Conservation (phyloP, 441 rosid genomes). For the Populus tomentosa region DNA sequence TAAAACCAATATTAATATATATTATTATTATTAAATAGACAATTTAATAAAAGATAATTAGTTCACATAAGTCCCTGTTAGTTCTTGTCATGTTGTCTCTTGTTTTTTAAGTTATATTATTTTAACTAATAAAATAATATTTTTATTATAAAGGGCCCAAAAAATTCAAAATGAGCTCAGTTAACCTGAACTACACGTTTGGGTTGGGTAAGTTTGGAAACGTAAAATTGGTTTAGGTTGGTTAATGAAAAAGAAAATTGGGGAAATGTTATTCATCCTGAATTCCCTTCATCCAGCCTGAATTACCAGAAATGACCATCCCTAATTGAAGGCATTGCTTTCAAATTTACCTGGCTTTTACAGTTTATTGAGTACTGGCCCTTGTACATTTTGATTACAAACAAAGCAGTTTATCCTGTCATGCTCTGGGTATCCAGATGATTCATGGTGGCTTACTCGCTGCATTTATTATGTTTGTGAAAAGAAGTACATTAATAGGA, state of each 20-base stretch:
- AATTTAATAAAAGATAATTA: no score
- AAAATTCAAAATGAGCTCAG: not conserved
- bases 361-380: not conserved
- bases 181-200: not conserved
- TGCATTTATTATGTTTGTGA: not conserved
- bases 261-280: not conserved
- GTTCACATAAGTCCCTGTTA: not conserved
- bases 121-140: no score
- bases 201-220: not conserved
- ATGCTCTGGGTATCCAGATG: not conserved
- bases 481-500: slow-evolving; percentile 11
- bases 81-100: not conserved
- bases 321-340: not conserved
- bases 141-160: not conserved
- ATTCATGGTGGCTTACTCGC: not conserved
- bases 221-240: not conserved
- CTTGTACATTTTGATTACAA: no score
- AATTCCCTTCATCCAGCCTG: not conserved
- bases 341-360: not conserved
- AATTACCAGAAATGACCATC: not conserved
- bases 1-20: not conserved
- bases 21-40: not conserved
- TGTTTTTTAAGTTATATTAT: not conserved
- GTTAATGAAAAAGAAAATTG: not conserved
- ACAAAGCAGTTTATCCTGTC: not conserved